These are phyloP conservation scores for Globisporangium lucens DNA, from an alignment of 352 stramenopile species.

Conservation along the genomic window DNA sequence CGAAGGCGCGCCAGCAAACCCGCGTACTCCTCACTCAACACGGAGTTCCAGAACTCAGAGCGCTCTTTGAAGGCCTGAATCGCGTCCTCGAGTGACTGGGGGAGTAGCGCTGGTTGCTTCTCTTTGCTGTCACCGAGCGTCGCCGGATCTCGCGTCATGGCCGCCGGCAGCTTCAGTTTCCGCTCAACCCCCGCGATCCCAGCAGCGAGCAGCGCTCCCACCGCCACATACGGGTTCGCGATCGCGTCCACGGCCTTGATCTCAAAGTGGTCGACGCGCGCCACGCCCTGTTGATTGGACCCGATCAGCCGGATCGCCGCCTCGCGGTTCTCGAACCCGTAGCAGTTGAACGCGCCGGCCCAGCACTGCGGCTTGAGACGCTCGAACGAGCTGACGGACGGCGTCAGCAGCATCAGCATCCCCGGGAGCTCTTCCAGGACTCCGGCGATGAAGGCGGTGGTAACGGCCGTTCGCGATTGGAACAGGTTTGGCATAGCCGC, in stretches of 20 bases:
- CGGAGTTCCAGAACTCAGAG: slow-evolving; percentile 11
- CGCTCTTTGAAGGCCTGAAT: slow-evolving; percentile 13
- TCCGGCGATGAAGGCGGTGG: slow-evolving; percentile 18
- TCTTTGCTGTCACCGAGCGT: background rate
- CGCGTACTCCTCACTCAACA: slow-evolving; percentile 19
- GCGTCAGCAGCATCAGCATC: slow-evolving; percentile 25
- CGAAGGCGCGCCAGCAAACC: slow-evolving; percentile 19
- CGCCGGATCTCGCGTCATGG: slow-evolving; percentile 15
- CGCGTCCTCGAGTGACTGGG: slow-evolving; percentile 20
- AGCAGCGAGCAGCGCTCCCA: slow-evolving; percentile 24
- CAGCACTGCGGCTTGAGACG: slow-evolving; percentile 29
- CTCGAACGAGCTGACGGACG: slow-evolving; percentile 28
- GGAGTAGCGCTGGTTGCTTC: slow-evolving; percentile 19
- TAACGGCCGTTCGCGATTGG: background rate
- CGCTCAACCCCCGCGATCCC: slow-evolving; percentile 20
- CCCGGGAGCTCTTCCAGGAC: slow-evolving; percentile 22
- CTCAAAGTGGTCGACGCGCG: slow-evolving; percentile 22
- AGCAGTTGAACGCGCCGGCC: slow-evolving; percentile 30
- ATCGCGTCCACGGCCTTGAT: slow-evolving; percentile 32
- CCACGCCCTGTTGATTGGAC: background rate
- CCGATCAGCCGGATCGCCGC: slow-evolving; percentile 25
- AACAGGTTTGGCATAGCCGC: slow-evolving; percentile 13
- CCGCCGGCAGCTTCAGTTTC: slow-evolving; percentile 5
- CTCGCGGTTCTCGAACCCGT: slow-evolving; percentile 34
- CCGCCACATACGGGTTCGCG: slow-evolving; percentile 29